A percentile compares a stretch with the other conserved stretches of the same genome.
These are phyloP conservation scores for Hippophae tibetana DNA, from an alignment of 306 rosid genomes.

Conservation along the genomic window DNA sequence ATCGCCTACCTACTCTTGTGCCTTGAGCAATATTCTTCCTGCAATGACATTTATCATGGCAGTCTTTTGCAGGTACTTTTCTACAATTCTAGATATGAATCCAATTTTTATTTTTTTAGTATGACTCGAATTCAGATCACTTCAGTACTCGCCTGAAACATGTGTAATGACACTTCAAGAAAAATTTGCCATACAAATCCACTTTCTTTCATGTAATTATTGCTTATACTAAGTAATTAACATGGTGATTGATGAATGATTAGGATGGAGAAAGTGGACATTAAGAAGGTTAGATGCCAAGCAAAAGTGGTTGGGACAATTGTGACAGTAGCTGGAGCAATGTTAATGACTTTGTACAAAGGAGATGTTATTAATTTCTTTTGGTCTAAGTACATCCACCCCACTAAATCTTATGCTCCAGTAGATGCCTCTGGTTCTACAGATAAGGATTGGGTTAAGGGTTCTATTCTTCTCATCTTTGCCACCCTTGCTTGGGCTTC, in stretches of 20 bases:
- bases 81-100: too few species aligned
- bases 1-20: constrained; percentile 82
- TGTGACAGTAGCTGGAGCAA: constrained; percentile 75
- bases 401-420: constrained; percentile 14
- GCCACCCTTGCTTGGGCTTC: constrained; percentile 90
- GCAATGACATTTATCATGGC: constrained; percentile 93
- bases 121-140: too few species aligned
- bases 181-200: too few species aligned
- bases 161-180: too few species aligned
- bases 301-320: constrained; percentile 78
- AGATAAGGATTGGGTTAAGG: constrained; percentile 65
- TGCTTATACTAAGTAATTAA: too few species aligned
- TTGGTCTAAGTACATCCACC: constrained; percentile 34
- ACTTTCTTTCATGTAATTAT: too few species aligned
- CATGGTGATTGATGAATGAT: background rate
- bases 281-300: constrained; percentile 47
- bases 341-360: constrained; percentile 89
- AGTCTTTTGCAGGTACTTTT: constrained; percentile 57
- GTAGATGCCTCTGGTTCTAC: constrained; percentile 8
- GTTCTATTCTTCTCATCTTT: constrained; percentile 72
- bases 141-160: too few species aligned
- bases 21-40: constrained; percentile 82
- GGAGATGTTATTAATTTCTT: constrained; percentile 56
- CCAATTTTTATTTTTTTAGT: too few species aligned
- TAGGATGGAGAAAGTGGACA: constrained; percentile 80